Base-by-base conservation (phyloP, 805 yeast species). In the Yarrowia yakushimensis region DNA sequence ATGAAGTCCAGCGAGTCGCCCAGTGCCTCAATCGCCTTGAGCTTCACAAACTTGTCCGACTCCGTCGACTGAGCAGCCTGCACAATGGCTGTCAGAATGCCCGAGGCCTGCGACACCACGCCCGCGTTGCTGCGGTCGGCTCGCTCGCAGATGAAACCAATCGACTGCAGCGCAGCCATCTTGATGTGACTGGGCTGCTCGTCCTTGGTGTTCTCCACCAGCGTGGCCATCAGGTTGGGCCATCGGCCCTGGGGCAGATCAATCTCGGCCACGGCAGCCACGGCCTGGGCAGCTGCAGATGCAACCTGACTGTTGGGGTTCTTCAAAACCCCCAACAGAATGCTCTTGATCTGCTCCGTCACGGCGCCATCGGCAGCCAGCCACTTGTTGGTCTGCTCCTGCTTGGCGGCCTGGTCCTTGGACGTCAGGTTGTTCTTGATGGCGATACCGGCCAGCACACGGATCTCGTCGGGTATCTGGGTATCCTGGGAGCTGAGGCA, bases 241-340 rank as follows among this genome's bases (percentile, higher is more conserved):
- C 99, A 94, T 71, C 87, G 90, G 66, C 81, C 81, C 66, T 87
- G 78, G 48, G 97, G 97, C 66, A 94, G 80, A 73, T 94, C 99
- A 63, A 93, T 89, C 66, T 87, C 93, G n/a, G 97, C 99, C 69
- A 94, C 89, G 11, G 97, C 96, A 33, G 98, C 96, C 59, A 94
- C 93, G 67, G 93, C 80, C 78, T 93, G 97, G 23, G 99, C 97
- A 25, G 93, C 87, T 28, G 96, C 82, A 63, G 85, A 84, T 31
- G 96, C 94, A 63, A 93, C 97, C 70, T 90, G 82, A 66, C 83
- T 88, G 69, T 85, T 83, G n/a, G 77, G 72, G 17, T 88, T 80
- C 63, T 86, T 73, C 63, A 94, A 81, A 2, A 92, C 83, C 45
- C 76, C 75, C 55, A 93, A 73, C 0, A 90, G 81, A 7, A 67